Evolutionary conservation across 2,329 filamentous ascomycete genomes (phyloP), one percentile per base, ranked within the genome.

Genomic region (Seiridium cupressi): DNA sequence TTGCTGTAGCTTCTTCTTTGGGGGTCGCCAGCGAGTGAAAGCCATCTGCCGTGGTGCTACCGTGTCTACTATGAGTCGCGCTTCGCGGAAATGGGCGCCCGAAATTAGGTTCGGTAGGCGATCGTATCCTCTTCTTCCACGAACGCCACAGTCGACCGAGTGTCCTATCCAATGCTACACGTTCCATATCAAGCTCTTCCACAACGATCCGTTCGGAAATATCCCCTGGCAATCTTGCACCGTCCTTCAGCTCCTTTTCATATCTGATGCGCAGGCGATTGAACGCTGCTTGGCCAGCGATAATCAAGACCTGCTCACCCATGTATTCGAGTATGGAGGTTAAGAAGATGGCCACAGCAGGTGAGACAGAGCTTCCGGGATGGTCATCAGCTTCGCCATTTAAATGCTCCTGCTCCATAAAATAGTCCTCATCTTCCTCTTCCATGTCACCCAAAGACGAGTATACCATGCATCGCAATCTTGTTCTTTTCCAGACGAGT

Each of bases 391-490:
- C 78, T 57, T 81, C 81, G 53, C 82, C 79, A 44, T 87, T 84
- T 9, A 94, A 81, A 46, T 91, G 85, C 60, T 95, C 92, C 68
- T 92, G 87, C 64, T 93, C 88, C 72, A 96, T 90, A 70, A 92
- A 92, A 55, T 88, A 87, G 70, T 97, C 94, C 74, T 98, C 95
- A 65, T 99, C 95, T 66, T 98, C 93, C 76, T 99, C 95, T 74
- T 99, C 96, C 84, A 99, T 88, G 71, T 99, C 94, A 49, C 95
- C 95, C 5, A 99, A 81, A 7, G 95, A 93, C 7, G 93, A 98
- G 73, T 98, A 98, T 31, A 99, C 94, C 95, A 99, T 99, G 74
- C 95, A 97, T 62, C 95, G 87, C 68, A 99, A 78, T 58, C 95
- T 87, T 0, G 93, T 95, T 66, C 95, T 86, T 78, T 96, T 97